Evolutionary conservation across 106 monocot species (phyloP).

Genomic region (Dendrobium nobile): DNA sequence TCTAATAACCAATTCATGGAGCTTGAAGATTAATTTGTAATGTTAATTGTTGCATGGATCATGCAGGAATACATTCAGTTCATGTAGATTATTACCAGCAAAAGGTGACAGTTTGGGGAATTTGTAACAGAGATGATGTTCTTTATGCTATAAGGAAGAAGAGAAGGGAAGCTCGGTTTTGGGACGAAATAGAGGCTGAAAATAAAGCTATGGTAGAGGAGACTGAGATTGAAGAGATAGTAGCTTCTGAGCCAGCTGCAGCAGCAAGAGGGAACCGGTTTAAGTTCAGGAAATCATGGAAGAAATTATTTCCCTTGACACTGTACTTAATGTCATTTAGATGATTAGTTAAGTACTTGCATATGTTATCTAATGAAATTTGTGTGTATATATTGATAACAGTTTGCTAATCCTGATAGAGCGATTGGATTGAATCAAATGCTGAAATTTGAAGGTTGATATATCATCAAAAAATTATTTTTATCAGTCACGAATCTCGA

Average conservation of each 20-base stretch:
- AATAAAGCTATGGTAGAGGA: neutral
- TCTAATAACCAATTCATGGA: neutral
- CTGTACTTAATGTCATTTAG: constrained; percentile 12
- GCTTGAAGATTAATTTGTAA: neutral
- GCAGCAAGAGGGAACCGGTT: constrained; percentile 8
- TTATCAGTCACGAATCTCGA: no score
- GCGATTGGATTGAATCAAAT: no score
- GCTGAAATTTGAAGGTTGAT: no score
- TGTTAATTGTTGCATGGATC: neutral
- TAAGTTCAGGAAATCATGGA: constrained; percentile 51
- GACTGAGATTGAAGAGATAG: neutral
- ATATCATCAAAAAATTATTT: no score
- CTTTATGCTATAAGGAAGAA: constrained; percentile 72
- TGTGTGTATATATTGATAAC: no score
- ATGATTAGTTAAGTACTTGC: no score
- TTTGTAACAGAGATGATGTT: constrained; percentile 69
- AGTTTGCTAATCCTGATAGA: no score
- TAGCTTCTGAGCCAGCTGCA: neutral
- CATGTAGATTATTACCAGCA: constrained; percentile 60
- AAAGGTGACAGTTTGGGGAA: constrained; percentile 98
- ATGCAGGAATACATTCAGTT: constrained; percentile 80
- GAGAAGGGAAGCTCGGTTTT: constrained; percentile 67
- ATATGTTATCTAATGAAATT: no score
- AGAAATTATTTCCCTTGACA: constrained; percentile 49
- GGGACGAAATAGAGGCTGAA: constrained; percentile 29